Evolutionary conservation across 2,329 filamentous ascomycete species (phyloP), one percentile per base, ranked within the genome.

Genomic region (Tolypocladium guangdongense): DNA sequence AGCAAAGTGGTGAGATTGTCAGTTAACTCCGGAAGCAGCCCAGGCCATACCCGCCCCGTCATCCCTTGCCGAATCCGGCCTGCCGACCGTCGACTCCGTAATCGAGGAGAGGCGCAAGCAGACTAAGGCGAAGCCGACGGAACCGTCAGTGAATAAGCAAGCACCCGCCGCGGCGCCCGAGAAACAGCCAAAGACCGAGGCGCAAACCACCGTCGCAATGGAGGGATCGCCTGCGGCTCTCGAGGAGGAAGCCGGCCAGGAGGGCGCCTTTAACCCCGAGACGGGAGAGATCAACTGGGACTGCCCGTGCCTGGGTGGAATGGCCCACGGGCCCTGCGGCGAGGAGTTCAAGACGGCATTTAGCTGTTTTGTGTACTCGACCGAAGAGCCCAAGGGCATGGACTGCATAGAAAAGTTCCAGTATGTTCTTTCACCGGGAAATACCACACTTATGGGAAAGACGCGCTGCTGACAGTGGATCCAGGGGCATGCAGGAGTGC

Each of bases 201-300:
- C 62, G 20, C 60, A 67, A 47, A 58, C 37, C 46, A 60, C 60
- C 4, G 57, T 46, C 24, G 60, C 56, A 30, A 52, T 64, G 57
- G 58, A 61, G 7, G 67, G 68, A 32, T 74, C 78, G 2, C 73
- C 76, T 7, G 74, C 74, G 54, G 77, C 71, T 0, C 73, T 93
- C 16, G 87, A 96, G 69, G 82, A 89, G 56, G 90, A 96, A 70
- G 90, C 90, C 7, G 81, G 75, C 57, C 84, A 92, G 67, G 84
- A 97, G 71, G 93, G 90, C 53, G 93, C 93, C 1, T 99, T 97
- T 76, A 95, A 99, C 71, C 90, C 91, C 3, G 93, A 97, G 75
- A 99, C 93, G 11, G 93, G 93, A 62, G 93, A 99, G 79, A 99
- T 99, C 74, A 99, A 99, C 78, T 99, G 93, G 93, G 93, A 97